Conservation (phyloP, 768 basidiomycete species). For the Xanthoconium stramineum region DNA sequence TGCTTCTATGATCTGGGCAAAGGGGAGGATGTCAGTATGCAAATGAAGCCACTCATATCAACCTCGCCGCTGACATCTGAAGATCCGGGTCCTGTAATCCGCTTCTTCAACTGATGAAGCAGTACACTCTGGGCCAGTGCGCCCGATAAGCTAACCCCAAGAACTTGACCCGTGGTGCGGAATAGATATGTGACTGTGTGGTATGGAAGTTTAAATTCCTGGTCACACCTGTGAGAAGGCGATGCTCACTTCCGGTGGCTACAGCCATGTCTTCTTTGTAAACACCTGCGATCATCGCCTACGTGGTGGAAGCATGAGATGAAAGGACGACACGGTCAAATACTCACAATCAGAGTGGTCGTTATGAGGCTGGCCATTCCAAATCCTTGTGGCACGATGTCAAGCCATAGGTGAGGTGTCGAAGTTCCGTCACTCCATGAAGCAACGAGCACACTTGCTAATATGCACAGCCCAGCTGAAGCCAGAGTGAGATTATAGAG, state of each 20-base stretch:
- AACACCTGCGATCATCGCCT: slow-evolving; percentile 88
- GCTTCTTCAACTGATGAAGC: slow-evolving; percentile 59
- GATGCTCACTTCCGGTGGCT: slow-evolving; percentile 79
- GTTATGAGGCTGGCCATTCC: slow-evolving; percentile 85
- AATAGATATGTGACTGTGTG: slow-evolving; percentile 85
- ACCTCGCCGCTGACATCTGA: slow-evolving; percentile 52
- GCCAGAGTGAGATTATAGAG: slow-evolving; percentile 72
- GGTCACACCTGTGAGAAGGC: slow-evolving; percentile 6
- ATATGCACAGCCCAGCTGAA: slow-evolving; percentile 57
- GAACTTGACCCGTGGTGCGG: slow-evolving; percentile 90
- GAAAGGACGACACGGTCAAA: background rate
- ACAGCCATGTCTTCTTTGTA: slow-evolving; percentile 80
- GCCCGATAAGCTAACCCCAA: slow-evolving; percentile 88
- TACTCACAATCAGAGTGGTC: slow-evolving; percentile 76
- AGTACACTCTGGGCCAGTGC: slow-evolving; percentile 82
- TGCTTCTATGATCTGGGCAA: slow-evolving; percentile 61
- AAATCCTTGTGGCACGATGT: slow-evolving; percentile 78
- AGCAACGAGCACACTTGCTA: slow-evolving; percentile 58
- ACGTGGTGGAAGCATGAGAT: slow-evolving; percentile 9
- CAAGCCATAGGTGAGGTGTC: slow-evolving; percentile 65
- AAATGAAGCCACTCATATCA: slow-evolving; percentile 24
- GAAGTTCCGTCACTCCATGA: slow-evolving; percentile 66
- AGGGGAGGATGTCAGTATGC: slow-evolving; percentile 19
- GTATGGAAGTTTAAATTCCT: slow-evolving; percentile 4
- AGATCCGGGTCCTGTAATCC: slow-evolving; percentile 76